Evolutionary conservation across 257 asterid genomes (phyloP).

Genomic region (Galeopsis tetrahit): DNA sequence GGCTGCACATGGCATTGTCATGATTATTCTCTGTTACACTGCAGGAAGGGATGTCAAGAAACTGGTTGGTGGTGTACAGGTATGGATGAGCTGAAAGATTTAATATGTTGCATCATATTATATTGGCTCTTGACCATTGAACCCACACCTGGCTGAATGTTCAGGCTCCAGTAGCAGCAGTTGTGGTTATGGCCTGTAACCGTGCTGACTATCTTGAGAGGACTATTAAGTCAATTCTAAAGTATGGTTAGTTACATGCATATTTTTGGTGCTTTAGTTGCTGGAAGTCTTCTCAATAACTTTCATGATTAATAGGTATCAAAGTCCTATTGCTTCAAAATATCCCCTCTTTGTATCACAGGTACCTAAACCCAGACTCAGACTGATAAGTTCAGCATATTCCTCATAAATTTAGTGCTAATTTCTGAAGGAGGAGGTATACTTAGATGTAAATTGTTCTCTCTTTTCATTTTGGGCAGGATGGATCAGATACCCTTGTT

Average conservation of each 20-base stretch:
- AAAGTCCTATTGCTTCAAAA: conserved; percentile 74
- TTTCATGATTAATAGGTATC: conserved; percentile 62
- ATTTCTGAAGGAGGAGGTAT: conserved; percentile 26
- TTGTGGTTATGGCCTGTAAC: conserved; percentile 97
- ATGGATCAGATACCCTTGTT: conserved; percentile 83
- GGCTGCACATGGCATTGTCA: conserved; percentile 26
- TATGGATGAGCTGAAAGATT: conserved; percentile 42
- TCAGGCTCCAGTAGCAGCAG: conserved; percentile 95
- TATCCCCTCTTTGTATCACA: conserved; percentile 96
- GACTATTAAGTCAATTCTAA: conserved; percentile 83
- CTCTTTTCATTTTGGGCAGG: conserved; percentile 54
- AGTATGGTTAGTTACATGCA: conserved; percentile 53
- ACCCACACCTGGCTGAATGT: conserved; percentile 38
- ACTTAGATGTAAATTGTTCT: conserved; percentile 24
- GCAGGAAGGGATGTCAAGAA: conserved; percentile 83
- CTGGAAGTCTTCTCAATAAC: conserved; percentile 36
- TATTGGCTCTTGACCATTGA: conserved; percentile 30
- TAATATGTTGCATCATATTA: conserved; percentile 17
- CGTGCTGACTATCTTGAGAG: conserved; percentile 97
- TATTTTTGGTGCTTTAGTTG: conserved; percentile 32
- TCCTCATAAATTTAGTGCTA: conserved; percentile 24
- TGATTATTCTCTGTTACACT: conserved; percentile 40
- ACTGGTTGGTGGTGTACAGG: conserved; percentile 75
- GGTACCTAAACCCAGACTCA: conserved; percentile 47
- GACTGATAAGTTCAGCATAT: conserved; percentile 28